Evolutionary conservation across 2,329 filamentous ascomycete species (phyloP).

Genomic region (Fusarium abutilonis): DNA sequence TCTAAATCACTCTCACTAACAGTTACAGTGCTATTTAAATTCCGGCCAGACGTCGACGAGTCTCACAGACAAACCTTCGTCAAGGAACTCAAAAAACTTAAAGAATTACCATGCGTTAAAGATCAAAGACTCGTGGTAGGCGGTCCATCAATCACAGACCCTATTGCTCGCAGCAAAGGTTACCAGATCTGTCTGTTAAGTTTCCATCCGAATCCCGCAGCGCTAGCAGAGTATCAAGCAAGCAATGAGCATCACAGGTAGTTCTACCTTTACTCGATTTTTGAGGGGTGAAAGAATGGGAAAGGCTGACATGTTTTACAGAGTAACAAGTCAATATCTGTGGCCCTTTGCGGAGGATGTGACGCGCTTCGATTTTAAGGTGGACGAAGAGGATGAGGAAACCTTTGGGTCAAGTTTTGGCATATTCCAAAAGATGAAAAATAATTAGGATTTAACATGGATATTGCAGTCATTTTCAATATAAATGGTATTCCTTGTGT

Average conservation of each 20-base stretch:
- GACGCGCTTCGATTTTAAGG: constrained; percentile 64
- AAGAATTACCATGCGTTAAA: constrained; percentile 58
- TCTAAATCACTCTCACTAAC: not conserved
- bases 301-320: constrained; percentile 37
- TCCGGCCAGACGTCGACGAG: constrained; percentile 53
- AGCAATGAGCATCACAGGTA: constrained; percentile 63
- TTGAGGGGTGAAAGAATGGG: rapidly evolving
- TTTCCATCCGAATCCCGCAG: constrained; percentile 58
- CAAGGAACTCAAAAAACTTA: constrained; percentile 59
- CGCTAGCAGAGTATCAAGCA: constrained; percentile 61
- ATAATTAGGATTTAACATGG: not conserved
- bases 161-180: constrained; percentile 62
- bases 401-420: constrained; percentile 35
- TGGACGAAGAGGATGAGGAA: constrained; percentile 53
- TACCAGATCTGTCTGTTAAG: constrained; percentile 63
- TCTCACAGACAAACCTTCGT: constrained; percentile 58
- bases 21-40: constrained; percentile 60
- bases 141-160: constrained; percentile 62
- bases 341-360: constrained; percentile 65
- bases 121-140: constrained; percentile 61
- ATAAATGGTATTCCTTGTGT: too few species aligned
- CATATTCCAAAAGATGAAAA: not conserved
- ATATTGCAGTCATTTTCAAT: not conserved
- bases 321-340: constrained; percentile 61
- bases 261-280: not conserved